A percentile compares a stretch with the other conserved stretches of the same genome.
Conservation (phyloP, 139 green algal species). For the Zygnema cylindricum region DNA sequence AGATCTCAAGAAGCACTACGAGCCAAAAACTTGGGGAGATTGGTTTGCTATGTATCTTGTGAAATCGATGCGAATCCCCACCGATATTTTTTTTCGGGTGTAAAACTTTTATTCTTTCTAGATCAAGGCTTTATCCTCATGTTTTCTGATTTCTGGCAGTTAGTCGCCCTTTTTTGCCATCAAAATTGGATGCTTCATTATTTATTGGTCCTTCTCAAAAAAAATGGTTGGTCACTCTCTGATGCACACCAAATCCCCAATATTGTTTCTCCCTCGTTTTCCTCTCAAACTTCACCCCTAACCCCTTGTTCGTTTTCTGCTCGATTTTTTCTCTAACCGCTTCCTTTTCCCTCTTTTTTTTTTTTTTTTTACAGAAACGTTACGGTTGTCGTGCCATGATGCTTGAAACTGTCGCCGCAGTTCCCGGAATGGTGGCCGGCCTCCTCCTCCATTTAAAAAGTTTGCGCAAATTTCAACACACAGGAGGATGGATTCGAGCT, state of each 20-base stretch:
- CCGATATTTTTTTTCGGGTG: constrained; percentile 58
- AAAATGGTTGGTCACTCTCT: not conserved
- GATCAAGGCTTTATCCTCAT: no score
- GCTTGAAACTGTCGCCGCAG: constrained; percentile 59
- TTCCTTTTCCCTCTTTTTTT: not conserved
- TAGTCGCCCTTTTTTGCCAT: no score
- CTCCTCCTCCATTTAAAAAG: constrained; percentile 89
- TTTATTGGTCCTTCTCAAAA: no score
- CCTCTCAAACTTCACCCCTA: no score
- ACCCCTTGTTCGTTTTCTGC: not conserved
- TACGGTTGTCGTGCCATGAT: constrained; percentile 62
- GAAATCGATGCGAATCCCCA: constrained; percentile 56
- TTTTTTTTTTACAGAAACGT: constrained; percentile 40
- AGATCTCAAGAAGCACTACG: constrained; percentile 48
- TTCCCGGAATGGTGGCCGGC: constrained; percentile 72
- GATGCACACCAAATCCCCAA: not conserved
- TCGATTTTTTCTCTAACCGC: not conserved
- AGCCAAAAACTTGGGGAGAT: constrained; percentile 40
- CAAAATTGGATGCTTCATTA: no score
- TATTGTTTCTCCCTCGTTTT: not conserved
- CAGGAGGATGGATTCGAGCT: constrained; percentile 91
- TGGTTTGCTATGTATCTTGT: constrained; percentile 48
- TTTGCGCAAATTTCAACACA: constrained; percentile 81
- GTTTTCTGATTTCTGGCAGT: no score
- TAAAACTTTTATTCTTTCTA: no score